Evolutionary conservation across 371 early-diverging fungal species (phyloP).

Genomic region (Basidiobolus meristosporus): DNA sequence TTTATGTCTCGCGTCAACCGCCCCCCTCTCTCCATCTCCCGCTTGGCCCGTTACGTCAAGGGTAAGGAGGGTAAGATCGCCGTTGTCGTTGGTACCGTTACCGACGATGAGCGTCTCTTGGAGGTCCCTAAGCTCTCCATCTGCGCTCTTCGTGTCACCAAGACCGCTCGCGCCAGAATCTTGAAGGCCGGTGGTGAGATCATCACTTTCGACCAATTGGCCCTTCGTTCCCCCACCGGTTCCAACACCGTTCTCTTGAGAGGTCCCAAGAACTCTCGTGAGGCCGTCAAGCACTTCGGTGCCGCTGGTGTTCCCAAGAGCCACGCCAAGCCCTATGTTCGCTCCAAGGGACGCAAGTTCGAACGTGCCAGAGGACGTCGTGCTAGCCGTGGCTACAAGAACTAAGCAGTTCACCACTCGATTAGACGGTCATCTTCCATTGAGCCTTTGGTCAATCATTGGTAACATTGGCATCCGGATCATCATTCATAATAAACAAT

Average conservation of each 20-base stretch:
- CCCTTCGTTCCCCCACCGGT: constrained; percentile 92
- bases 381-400: constrained; percentile 87
- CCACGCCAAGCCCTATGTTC: constrained; percentile 85
- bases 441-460: too few relatives aligned
- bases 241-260: constrained; percentile 89
- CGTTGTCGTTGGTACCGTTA: constrained; percentile 88
- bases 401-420: too few relatives aligned
- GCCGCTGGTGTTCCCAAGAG: constrained; percentile 69
- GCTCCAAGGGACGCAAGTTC: constrained; percentile 98
- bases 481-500: too few relatives aligned
- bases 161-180: constrained; percentile 91
- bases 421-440: too few relatives aligned
- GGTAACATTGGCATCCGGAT: too few relatives aligned
- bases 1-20: constrained; percentile 95
- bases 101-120: constrained; percentile 86
- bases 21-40: constrained; percentile 86
- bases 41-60: constrained; percentile 48
- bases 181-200: constrained; percentile 95
- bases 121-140: constrained; percentile 91
- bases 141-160: constrained; percentile 88
- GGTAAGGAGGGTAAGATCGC: constrained; percentile 65
- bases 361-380: constrained; percentile 97
- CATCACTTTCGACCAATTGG: constrained; percentile 96
- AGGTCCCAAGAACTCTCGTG: constrained; percentile 78
- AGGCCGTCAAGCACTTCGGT: constrained; percentile 93